Evolutionary conservation across 208 protist genomes (phyloP).

Genomic region (Lotmaria passim): DNA sequence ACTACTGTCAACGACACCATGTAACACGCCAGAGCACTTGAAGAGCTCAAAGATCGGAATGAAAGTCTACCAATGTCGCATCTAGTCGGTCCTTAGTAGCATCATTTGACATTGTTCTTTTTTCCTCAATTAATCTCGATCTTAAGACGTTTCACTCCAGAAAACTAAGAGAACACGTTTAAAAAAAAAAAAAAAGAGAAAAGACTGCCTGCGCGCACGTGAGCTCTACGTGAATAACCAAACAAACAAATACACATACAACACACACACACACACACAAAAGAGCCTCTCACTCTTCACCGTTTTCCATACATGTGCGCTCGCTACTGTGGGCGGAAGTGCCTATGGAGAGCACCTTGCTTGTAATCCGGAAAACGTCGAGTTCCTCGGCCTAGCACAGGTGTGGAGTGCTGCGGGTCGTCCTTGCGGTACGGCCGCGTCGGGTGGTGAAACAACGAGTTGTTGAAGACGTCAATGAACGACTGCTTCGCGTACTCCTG

Average conservation of each 20-base stretch:
- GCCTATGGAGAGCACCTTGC: conserved; percentile 61
- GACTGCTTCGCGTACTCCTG: conserved; percentile 83
- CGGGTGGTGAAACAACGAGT: conserved; percentile 77
- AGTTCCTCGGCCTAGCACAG: conserved; percentile 59
- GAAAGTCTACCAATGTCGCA: no score
- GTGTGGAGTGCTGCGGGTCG: conserved; percentile 70
- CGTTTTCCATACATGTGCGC: neutral
- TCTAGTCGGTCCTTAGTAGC: no score
- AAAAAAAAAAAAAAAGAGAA: conserved; percentile 15
- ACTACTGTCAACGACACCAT: no score
- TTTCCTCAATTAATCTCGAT: no score
- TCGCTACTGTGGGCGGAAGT: conserved; percentile 67
- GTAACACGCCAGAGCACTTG: no score
- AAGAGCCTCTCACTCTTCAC: neutral
- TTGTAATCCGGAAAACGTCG: conserved; percentile 80
- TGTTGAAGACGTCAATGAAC: conserved; percentile 79
- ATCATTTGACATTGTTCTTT: no score
- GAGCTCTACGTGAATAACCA: neutral
- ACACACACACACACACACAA: no score
- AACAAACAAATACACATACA: neutral
- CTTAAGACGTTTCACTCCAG: no score
- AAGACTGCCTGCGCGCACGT: no score
- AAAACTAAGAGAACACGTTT: conserved; percentile 6
- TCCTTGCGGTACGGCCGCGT: conserved; percentile 65
- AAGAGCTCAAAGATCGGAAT: no score